These are phyloP conservation scores for Globisporangium takayamanum DNA, from an alignment of 352 stramenopile species.

Conservation along the genomic window DNA sequence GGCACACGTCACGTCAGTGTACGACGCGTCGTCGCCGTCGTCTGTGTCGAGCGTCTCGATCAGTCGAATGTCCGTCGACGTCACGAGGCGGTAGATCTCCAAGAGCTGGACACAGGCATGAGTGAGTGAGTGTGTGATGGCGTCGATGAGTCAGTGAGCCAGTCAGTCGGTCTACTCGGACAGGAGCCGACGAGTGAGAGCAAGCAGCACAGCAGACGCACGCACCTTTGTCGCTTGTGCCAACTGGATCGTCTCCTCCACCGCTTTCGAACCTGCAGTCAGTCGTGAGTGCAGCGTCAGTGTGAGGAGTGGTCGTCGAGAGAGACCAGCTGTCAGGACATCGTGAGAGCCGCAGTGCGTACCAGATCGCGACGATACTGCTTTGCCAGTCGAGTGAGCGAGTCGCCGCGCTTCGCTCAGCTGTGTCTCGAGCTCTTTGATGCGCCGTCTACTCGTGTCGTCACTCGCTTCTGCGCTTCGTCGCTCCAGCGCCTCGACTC, in stretches of 20 bases:
- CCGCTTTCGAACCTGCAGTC: constrained; percentile 26
- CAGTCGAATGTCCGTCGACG: constrained; percentile 68
- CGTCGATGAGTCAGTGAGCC: background rate
- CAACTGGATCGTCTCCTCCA: constrained; percentile 44
- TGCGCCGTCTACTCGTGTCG: constrained; percentile 31
- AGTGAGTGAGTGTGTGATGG: too few species aligned
- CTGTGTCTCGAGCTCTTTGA: constrained; percentile 52
- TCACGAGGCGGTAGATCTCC: constrained; percentile 70
- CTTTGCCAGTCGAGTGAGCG: background rate
- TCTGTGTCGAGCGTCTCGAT: constrained; percentile 55
- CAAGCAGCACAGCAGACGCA: background rate
- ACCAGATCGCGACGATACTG: constrained; percentile 28
- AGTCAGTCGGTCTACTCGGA: background rate
- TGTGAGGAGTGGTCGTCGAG: background rate
- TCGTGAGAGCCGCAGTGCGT: background rate
- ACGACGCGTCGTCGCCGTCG: constrained; percentile 39
- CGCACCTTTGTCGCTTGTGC: constrained; percentile 67
- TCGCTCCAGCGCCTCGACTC: constrained; percentile 27
- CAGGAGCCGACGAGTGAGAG: background rate
- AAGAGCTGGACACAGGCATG: constrained; percentile 41
- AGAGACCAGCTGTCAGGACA: background rate
- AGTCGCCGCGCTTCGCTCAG: constrained; percentile 41
- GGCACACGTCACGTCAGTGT: constrained; percentile 62
- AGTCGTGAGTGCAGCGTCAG: background rate
- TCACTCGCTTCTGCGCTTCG: constrained; percentile 20